Base-by-base conservation (phyloP, 345 rosid genomes). In the Raphanus raphanistrum region DNA sequence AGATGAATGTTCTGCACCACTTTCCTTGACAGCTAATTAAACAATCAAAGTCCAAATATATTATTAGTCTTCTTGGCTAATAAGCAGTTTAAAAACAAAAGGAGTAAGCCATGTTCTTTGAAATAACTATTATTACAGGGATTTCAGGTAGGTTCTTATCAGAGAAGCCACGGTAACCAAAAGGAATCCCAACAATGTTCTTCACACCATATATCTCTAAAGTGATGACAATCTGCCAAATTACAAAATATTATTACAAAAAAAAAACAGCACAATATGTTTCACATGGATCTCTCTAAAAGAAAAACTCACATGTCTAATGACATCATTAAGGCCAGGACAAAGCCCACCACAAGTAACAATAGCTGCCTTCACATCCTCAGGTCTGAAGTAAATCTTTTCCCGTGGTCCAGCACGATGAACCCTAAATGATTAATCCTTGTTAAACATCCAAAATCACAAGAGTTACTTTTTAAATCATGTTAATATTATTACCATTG, bases 1-100 rank as follows among this genome's bases (percentile, higher is more conserved):
- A 96, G 93, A 87, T 96, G 99, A 71, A 96, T 78, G 71, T 96
- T 96, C 68, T 93, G 99, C 80, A 93, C 98, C 33, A 96, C 99
- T 83, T 88, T 93, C 77, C 97, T 85, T 2, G 94, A 95, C 66
- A 95, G 84, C 99, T 95, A n/a, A n/a, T n/a, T n/a, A 72, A 85
- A 71, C 62, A 83, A 67, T 36, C 73, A 76, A 52, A 52, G 76
- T 57, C 74, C 59, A 52, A 2, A 8, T 2, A 50, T n/a, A 48
- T n/a, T n/a, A 50, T 50, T 50, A 50, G 55, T 50, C 55, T 50
- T 50, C 21, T 50, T 50, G 17, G 55, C 21, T 50, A 50, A 17
- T 1, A 48, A 50, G 3, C 55, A 50, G 21, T 50, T 50, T 45
- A 43, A n/a, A n/a, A n/a, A 10, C 3, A 41, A 10, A 41, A 50